Percentiles rank a stretch among this genome's conserved stretches.
phyloP scores from a whole-genome alignment of 108 stramenopile genomes.

The Fragilariopsis cylindrus region DNA sequence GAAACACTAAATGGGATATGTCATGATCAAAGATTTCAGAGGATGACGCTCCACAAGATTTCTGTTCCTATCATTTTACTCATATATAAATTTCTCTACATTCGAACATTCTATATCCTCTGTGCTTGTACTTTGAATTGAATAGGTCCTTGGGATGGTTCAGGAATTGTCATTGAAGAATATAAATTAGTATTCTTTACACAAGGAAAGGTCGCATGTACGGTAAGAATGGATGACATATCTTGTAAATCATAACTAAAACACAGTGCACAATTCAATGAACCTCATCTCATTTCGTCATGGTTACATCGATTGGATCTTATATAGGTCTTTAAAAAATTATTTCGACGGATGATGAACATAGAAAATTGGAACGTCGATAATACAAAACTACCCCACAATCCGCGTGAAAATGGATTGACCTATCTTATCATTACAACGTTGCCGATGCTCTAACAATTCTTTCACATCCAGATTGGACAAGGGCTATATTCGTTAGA shows the following conservation, averaged over 20 bases:
- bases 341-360: slow-evolving; percentile 56
- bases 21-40: too few species aligned
- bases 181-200: slow-evolving; percentile 56
- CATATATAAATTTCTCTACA: too few species aligned
- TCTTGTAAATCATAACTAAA: not conserved
- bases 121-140: too few species aligned
- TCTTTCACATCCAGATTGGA: slow-evolving; percentile 54
- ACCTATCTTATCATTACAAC: slow-evolving; percentile 47
- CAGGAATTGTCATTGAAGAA: slow-evolving; percentile 49
- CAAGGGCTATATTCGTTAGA: slow-evolving; percentile 61
- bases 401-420: slow-evolving; percentile 45
- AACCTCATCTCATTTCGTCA: not conserved
- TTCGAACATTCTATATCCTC: too few species aligned
- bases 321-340: slow-evolving; percentile 39
- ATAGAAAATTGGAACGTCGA: slow-evolving; percentile 31
- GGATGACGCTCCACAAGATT: too few species aligned
- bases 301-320: slow-evolving; percentile 24
- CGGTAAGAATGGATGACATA: not conserved
- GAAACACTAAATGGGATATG: too few species aligned
- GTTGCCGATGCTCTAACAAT: slow-evolving; percentile 38
- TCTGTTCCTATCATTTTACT: too few species aligned
- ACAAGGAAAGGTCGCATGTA: slow-evolving; percentile 43
- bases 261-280: not conserved
- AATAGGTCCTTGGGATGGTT: slow-evolving; percentile 34
- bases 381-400: slow-evolving; percentile 37